Evolutionary conservation across 2,329 filamentous ascomycete species (phyloP).

Genomic region (Colletotrichum melonis): DNA sequence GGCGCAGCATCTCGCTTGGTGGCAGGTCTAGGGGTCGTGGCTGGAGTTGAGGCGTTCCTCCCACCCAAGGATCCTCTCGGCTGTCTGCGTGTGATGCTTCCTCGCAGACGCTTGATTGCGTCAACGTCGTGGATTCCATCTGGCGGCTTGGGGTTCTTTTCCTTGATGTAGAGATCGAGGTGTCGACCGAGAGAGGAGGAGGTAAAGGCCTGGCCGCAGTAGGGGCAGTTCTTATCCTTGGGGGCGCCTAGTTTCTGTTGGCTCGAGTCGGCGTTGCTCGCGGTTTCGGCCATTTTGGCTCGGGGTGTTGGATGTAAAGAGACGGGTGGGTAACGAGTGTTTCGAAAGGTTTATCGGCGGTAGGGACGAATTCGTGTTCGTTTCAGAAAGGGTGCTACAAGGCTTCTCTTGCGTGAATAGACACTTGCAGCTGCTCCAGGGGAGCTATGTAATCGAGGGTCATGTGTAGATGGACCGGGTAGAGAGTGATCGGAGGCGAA

Average conservation of each 20-base stretch:
- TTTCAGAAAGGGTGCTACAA: background rate
- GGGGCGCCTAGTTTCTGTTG: slow-evolving; percentile 58
- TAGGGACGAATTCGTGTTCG: background rate
- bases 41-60: slow-evolving; percentile 71
- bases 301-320: background rate
- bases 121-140: slow-evolving; percentile 93
- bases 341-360: slow-evolving; percentile 8
- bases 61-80: slow-evolving; percentile 73
- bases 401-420: background rate
- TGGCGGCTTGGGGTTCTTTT: slow-evolving; percentile 87
- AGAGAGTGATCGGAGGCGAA: slow-evolving; percentile 1
- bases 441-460: slow-evolving; percentile 34
- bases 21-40: slow-evolving; percentile 58
- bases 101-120: slow-evolving; percentile 85
- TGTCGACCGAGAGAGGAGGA: slow-evolving; percentile 94
- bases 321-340: background rate
- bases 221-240: slow-evolving; percentile 91
- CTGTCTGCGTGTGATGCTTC: slow-evolving; percentile 87
- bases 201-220: slow-evolving; percentile 90
- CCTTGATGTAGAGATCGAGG: slow-evolving; percentile 92
- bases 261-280: slow-evolving; percentile 48
- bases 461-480: slow-evolving; percentile 18
- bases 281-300: slow-evolving; percentile 42
- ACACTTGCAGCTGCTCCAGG: slow-evolving; percentile 32
- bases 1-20: slow-evolving; percentile 41